Evolutionary conservation across 2,329 filamentous ascomycete species (phyloP), one percentile per base, ranked within the genome.

Genomic region (Claviceps sp.): DNA sequence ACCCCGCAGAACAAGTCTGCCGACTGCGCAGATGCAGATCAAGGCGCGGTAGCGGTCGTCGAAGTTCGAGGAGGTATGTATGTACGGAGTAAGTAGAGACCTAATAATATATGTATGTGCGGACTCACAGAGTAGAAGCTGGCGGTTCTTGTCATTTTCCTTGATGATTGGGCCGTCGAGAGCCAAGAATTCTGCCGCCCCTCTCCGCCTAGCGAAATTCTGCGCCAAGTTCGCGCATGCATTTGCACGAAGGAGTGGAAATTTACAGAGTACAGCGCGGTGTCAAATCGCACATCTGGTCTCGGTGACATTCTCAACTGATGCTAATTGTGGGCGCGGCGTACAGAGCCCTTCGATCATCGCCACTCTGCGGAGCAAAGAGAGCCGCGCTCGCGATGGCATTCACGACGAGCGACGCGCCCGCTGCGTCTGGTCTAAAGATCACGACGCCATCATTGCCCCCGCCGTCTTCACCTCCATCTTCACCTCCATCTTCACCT

Each of bases 241-340:
- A 29, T 11, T 11, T 29, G 26, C 26, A 29, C 8, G 3, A 4
- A 29, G 26, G 26, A 29, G 29, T 2, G 29, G 3, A 29, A 29
- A 1, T 11, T 11, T 4, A n/a, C n/a, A n/a, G n/a, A n/a, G n/a
- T n/a, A n/a, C 29, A 34, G 4, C 29, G 9, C 29, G 9, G 29
- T 34, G 29, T 11, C 29, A 34, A 34, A 34, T 34, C 9, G 29
- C 29, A 11, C 29, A 4, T 34, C 29, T 34, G 9, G 9, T 11
- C 29, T 34, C 29, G 29, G 29, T 34, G 29, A 11, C 29, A 9
- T 29, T 29, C 11, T 16, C 16, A 14, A 37, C 45, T 34, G 43
- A 52, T 59, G 57, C 53, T 56, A 14, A 45, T 17, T 16, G 44
- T 50, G 14, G 52, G 54, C 43, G 50, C 54, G 26, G 55, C 36